These are phyloP conservation scores for Sugiyamaella floridensis DNA, from an alignment of 805 yeast species.

Conservation along the genomic window DNA sequence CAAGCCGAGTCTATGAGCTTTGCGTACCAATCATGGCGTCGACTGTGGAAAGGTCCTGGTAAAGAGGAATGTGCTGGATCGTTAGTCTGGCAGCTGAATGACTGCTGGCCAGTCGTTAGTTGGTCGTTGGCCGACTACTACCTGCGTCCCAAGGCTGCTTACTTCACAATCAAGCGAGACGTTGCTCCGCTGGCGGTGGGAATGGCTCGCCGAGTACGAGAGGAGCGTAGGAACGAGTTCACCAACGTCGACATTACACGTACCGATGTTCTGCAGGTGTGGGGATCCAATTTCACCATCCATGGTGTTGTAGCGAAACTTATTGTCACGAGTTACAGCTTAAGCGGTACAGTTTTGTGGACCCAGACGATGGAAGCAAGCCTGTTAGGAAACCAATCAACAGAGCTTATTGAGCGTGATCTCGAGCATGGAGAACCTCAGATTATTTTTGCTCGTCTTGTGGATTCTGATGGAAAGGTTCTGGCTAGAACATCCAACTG, in stretches of 20 bases:
- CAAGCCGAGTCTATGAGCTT: constrained; percentile 43
- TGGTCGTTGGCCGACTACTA: constrained; percentile 43
- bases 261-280: neutral
- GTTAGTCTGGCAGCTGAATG: constrained; percentile 48
- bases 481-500: constrained; percentile 36
- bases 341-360: constrained; percentile 3
- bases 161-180: constrained; percentile 41
- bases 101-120: constrained; percentile 45
- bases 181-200: constrained; percentile 31
- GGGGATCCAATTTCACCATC: constrained; percentile 5
- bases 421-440: neutral
- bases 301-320: neutral
- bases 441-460: constrained; percentile 11
- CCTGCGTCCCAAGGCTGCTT: constrained; percentile 39
- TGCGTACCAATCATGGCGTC: constrained; percentile 40
- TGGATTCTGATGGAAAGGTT: constrained; percentile 12
- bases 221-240: neutral
- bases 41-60: constrained; percentile 36
- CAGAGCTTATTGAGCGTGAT: neutral
- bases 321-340: neutral
- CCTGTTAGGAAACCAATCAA: neutral
- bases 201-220: constrained; percentile 22
- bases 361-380: neutral
- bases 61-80: constrained; percentile 38
- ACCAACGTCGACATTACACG: constrained; percentile 3